Conservation (phyloP, 805 yeast genomes). For the Scheffersomyces ergatensis region DNA sequence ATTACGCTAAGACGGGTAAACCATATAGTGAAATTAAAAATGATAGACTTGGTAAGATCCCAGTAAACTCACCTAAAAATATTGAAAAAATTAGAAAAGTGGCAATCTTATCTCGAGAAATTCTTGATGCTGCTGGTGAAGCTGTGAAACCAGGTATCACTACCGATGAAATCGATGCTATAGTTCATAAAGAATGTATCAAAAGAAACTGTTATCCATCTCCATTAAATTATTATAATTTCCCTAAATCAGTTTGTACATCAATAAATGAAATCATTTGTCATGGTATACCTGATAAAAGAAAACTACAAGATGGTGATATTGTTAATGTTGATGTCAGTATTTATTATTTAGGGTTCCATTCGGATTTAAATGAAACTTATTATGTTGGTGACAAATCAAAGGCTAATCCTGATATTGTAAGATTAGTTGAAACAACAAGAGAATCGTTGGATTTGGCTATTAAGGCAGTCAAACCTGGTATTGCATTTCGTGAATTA, state of each 20-base stretch:
- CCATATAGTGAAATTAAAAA: slow-evolving; percentile 76
- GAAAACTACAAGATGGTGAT: slow-evolving; percentile 88
- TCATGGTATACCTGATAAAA: slow-evolving; percentile 95
- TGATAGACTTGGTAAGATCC: slow-evolving; percentile 66
- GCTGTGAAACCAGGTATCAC: slow-evolving; percentile 85
- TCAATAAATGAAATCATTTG: slow-evolving; percentile 94
- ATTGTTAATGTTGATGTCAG: slow-evolving; percentile 90
- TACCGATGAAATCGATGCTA: slow-evolving; percentile 84
- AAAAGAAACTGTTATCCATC: slow-evolving; percentile 92
- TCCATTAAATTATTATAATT: slow-evolving; percentile 90
- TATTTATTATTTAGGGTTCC: slow-evolving; percentile 81
- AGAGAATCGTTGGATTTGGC: slow-evolving; percentile 86
- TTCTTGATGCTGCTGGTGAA: slow-evolving; percentile 85
- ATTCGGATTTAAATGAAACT: slow-evolving; percentile 94
- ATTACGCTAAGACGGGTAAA: slow-evolving; percentile 76
- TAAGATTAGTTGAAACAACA: slow-evolving; percentile 82
- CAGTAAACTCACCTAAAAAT: slow-evolving; percentile 62
- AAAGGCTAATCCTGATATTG: slow-evolving; percentile 71
- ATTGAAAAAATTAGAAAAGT: slow-evolving; percentile 73
- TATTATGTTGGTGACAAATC: slow-evolving; percentile 94
- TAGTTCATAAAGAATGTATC: slow-evolving; percentile 85
- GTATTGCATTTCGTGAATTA: slow-evolving; percentile 77
- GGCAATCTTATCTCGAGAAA: slow-evolving; percentile 77
- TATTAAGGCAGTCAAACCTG: slow-evolving; percentile 85
- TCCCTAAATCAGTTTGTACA: slow-evolving; percentile 89